Evolutionary conservation across 2,329 filamentous ascomycete genomes (phyloP), one percentile per base, ranked within the genome.

Genomic region (Penicillium verrucosum): DNA sequence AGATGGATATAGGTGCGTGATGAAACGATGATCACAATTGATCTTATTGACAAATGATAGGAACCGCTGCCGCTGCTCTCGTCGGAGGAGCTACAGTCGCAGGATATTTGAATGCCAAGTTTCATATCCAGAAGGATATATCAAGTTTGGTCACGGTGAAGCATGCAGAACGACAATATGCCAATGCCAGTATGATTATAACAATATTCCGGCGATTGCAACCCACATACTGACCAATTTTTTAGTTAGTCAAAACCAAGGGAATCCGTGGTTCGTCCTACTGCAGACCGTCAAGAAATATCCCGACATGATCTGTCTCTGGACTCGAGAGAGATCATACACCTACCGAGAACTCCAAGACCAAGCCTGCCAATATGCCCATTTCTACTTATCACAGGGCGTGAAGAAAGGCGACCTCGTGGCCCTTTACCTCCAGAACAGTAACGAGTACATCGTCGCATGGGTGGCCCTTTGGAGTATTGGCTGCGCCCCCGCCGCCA

Each of bases 401-500:
- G 81, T 89, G 18, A 75, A 79, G 65, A 80, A 82, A 0, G 80
- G 82, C 4, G 80, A 89, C 34, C 75, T 89, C 2, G 85, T 89
- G 0, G 84, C 81, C 4, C 78, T 90, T 57, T 89, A 87, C 70
- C 82, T 89, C 71, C 81, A 79, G 65, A 90, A 90, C 70, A 82
- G 84, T 14, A 80, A 85, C 0, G 86, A 90, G 54, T 89, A 89
- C 62, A 65, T 88, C 9, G 83, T 88, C 47, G 81, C 81, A 3
- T 88, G 86, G 83, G 67, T 89, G 40, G 87, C 82, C 0, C 74
- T 87, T 3, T 82, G 83, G 79, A 81, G 84, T 10, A 82, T 90
- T 54, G 88, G 88, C 4, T 84, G 84, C 14, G 85, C 85, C 0
- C 88, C 88, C 0, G 87, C 88, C 0, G 81, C 88, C 72, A 86